Evolutionary conservation across 345 rosid species (phyloP), one percentile per base, ranked within the genome.

Genomic region (Odontarrhena argentea): DNA sequence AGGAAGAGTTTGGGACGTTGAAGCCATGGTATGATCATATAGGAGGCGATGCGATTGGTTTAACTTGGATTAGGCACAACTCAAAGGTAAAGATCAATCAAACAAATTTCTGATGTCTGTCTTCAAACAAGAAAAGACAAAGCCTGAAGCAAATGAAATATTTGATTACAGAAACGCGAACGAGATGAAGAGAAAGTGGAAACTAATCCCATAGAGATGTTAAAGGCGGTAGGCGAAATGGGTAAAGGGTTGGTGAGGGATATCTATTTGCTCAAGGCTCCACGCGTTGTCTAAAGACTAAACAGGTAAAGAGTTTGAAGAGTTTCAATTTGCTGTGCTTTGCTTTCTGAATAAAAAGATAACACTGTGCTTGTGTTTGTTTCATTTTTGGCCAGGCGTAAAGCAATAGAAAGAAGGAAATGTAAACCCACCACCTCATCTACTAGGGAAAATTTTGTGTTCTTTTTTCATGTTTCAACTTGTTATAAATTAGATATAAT

Each of bases 201-300:
- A 37, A 73, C 68, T 24, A 77, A 83, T 67, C 87, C 87, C 8
- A 70, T 68, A 54, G 79, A 77, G 66, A 49, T 82, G 67, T 75
- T 94, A 57, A 88, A 79, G 69, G 70, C 75, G 9, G 77, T 82
- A 2, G 89, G 95, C 34, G 86, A 91, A 74, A 65, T 78, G 50
- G 99, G 99, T 69, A 86, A 85, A 83, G 97, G 99, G 47, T 77
- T 94, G 25, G 92, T 88, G 63, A 80, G 84, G 57, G 84, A 88
- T 61, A 74, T 88, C 36, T 74, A 87, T 68, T 63, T 83, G 69
- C 79, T 94, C 44, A 87, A 88, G 81, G 70, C 88, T 52, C 92
- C 89, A 57, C 79, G 79, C 36, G 8, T 68, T 37, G 14, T 54
- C 50, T 68, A 26, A 58, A 55, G 36, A 5, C 7, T 32, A 28